These are phyloP conservation scores for Neckera pumila DNA, from an alignment of 225 moss, liverwort and hornwort genomes.

Conservation along the genomic window DNA sequence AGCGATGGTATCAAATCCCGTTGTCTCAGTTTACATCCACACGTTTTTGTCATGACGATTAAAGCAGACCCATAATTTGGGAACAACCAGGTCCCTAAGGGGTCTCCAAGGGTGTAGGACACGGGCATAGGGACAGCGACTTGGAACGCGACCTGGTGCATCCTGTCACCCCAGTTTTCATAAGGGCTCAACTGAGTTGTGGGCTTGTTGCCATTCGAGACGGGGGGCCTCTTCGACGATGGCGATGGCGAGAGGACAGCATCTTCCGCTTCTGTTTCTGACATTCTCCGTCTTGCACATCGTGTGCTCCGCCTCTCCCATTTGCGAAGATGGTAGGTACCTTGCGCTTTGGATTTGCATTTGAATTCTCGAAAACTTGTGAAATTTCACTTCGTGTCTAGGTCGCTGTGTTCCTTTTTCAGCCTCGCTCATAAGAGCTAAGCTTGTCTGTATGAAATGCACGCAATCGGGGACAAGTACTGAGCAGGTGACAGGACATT, in stretches of 20 bases:
- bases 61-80: not conserved
- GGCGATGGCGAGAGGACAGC: not conserved
- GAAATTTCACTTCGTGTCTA: not conserved
- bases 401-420: not conserved
- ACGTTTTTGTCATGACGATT: not conserved
- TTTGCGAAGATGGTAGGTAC: constrained; percentile 30
- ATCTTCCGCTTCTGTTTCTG: not conserved
- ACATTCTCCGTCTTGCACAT: not conserved
- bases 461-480: not conserved
- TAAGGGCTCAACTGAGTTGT: not conserved
- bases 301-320: constrained; percentile 4
- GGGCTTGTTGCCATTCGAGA: not conserved
- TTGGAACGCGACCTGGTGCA: not conserved
- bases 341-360: not conserved
- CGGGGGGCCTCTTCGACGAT: not conserved
- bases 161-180: not conserved
- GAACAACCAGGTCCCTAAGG: not conserved
- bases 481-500: not conserved
- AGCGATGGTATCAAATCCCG: not conserved
- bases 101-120: not conserved
- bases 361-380: not conserved
- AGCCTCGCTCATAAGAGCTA: not conserved
- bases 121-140: not conserved
- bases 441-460: not conserved
- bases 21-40: constrained; percentile 2